Conservation (phyloP, 1,284 basidiomycete genomes). For the Somion occarium region DNA sequence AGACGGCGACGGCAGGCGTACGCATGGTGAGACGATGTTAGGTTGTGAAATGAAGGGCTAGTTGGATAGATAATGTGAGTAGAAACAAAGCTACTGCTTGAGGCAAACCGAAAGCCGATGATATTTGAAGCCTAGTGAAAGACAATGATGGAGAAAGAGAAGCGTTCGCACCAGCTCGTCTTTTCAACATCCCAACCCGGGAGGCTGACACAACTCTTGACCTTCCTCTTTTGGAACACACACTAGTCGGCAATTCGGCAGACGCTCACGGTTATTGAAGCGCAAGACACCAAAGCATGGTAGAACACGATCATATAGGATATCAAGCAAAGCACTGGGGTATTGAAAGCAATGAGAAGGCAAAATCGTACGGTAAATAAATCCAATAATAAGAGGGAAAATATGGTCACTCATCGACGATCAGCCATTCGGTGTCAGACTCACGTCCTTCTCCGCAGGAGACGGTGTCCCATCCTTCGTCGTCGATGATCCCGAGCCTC, state of each 20-base stretch:
- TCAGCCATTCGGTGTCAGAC: constrained; percentile 86
- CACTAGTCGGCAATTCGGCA: not conserved
- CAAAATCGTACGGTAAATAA: constrained; percentile 11
- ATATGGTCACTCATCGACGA: constrained; percentile 47
- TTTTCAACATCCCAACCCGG: constrained; percentile 5
- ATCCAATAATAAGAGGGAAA: constrained; percentile 14
- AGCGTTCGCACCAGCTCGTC: not conserved
- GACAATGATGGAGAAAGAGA: not conserved
- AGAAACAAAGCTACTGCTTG: constrained; percentile 9
- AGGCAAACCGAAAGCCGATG: not conserved
- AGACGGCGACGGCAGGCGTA: constrained; percentile 21
- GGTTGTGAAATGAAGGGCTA: constrained; percentile 8
- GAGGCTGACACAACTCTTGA: constrained; percentile 5
- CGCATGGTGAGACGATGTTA: constrained; percentile 23
- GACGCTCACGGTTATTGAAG: not conserved
- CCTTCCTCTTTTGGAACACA: constrained; percentile 6
- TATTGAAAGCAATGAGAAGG: constrained; percentile 20
- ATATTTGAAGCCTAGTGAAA: not conserved
- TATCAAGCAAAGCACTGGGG: constrained; percentile 25
- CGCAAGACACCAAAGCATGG: not conserved
- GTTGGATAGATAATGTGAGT: constrained; percentile 4
- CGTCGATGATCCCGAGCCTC: constrained; percentile 42
- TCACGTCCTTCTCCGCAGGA: constrained; percentile 59
- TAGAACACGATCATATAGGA: constrained; percentile 8
- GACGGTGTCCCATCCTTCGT: constrained; percentile 71